Conservation (phyloP, 345 rosid species). For the Geranium brycei region DNA sequence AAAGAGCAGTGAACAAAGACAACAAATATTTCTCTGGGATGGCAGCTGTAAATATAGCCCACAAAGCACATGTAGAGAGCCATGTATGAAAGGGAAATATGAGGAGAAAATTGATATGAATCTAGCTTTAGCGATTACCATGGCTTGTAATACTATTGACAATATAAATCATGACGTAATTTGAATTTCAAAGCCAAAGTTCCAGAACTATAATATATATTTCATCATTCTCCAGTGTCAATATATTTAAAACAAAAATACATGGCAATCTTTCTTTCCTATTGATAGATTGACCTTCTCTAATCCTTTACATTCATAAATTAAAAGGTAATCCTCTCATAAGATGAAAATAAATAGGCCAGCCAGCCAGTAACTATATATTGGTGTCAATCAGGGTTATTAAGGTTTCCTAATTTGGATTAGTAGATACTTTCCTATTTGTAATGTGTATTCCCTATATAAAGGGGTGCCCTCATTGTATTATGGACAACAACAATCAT, state of each 20-base stretch:
- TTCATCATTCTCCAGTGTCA: not conserved
- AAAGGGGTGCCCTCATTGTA: too few species aligned
- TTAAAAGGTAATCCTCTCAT: not conserved
- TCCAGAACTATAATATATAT: not conserved
- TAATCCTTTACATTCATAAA: not conserved
- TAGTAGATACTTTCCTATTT: too few species aligned
- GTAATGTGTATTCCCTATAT: too few species aligned
- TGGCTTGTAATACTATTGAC: not conserved
- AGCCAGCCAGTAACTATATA: too few species aligned
- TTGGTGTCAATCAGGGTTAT: too few species aligned
- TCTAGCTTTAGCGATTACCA: too few species aligned
- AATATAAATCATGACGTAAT: not conserved
- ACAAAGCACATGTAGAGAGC: not conserved
- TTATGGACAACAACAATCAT: too few species aligned
- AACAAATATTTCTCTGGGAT: not conserved
- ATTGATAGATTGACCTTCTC: not conserved
- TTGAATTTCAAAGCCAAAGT: not conserved
- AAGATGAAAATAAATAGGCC: not conserved
- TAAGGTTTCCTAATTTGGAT: too few species aligned
- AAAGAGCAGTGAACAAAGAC: constrained; percentile 2
- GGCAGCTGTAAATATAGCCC: not conserved
- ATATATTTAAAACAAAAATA: too few species aligned
- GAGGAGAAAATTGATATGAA: not conserved
- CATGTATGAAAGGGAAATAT: not conserved
- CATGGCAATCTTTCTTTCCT: not conserved